A percentile compares a stretch with the other conserved stretches of the same genome.
These are phyloP conservation scores for Lactarius sanguifluus DNA, from an alignment of 768 basidiomycete genomes.

Conservation along the genomic window DNA sequence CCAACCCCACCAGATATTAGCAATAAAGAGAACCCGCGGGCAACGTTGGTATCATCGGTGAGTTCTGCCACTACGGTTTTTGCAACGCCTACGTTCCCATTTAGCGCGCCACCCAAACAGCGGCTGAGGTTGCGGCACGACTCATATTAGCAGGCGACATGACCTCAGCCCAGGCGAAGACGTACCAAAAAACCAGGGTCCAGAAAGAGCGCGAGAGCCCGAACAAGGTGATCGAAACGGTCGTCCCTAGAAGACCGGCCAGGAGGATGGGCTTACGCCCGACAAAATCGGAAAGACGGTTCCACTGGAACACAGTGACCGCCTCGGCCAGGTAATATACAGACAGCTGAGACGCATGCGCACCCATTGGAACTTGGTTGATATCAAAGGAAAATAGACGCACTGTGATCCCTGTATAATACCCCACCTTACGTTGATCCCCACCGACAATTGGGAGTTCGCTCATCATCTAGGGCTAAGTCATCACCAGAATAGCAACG, in stretches of 20 bases:
- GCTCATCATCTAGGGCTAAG: constrained; percentile 38
- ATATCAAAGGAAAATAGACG: constrained; percentile 29
- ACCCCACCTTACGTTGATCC: constrained; percentile 46
- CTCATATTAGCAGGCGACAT: neutral
- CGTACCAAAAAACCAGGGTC: constrained; percentile 33
- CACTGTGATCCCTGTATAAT: constrained; percentile 50
- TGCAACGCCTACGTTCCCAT: constrained; percentile 49
- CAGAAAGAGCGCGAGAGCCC: constrained; percentile 39
- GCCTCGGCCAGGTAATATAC: constrained; percentile 49
- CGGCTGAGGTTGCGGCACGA: neutral
- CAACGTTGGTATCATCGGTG: no score
- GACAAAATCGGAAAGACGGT: constrained; percentile 44
- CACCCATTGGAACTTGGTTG: neutral
- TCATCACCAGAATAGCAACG: neutral
- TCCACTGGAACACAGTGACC: constrained; percentile 46
- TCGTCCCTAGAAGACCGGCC: constrained; percentile 37
- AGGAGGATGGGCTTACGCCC: constrained; percentile 49
- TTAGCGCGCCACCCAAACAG: neutral
- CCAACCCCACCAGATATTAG: no score
- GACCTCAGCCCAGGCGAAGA: neutral
- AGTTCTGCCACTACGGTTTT: no score
- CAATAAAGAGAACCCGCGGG: no score
- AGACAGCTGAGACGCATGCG: constrained; percentile 38
- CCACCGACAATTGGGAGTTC: constrained; percentile 45
- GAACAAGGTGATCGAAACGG: constrained; percentile 37